These are phyloP conservation scores for Sarocladiaceae sp. DNA, from an alignment of 2,329 filamentous ascomycete species.

Conservation along the genomic window DNA sequence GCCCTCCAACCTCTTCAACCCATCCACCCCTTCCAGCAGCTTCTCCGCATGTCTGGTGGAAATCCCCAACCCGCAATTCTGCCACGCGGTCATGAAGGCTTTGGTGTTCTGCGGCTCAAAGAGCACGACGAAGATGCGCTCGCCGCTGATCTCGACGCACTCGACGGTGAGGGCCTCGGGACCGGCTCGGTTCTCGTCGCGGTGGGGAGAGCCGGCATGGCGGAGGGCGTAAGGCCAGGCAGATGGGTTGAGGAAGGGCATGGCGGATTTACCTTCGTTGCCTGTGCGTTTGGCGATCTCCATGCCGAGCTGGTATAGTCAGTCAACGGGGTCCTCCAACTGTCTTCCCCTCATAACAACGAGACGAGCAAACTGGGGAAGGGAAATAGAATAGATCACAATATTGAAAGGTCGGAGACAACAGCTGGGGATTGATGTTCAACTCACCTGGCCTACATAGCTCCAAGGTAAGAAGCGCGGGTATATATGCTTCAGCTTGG, in stretches of 20 bases:
- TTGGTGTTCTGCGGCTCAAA: constrained; percentile 29
- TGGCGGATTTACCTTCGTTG: constrained; percentile 18
- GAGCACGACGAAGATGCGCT: constrained; percentile 38
- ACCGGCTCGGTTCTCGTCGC: constrained; percentile 28
- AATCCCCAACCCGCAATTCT: constrained; percentile 38
- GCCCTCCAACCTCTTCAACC: constrained; percentile 23
- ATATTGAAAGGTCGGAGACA: too few relatives aligned
- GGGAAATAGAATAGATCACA: too few relatives aligned
- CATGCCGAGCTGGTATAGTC: constrained; percentile 27
- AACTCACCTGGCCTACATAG: constrained; percentile 25
- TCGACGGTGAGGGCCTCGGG: constrained; percentile 29
- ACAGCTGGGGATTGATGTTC: too few relatives aligned
- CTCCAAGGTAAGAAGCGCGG: constrained; percentile 40
- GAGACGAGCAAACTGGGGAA: too few relatives aligned
- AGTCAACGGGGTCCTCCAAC: too few relatives aligned
- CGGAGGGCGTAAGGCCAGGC: constrained; percentile 22
- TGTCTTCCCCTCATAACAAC: too few relatives aligned
- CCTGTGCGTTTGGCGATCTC: constrained; percentile 27
- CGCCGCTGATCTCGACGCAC: constrained; percentile 33
- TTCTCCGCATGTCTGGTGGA: constrained; percentile 38
- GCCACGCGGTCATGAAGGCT: constrained; percentile 37
- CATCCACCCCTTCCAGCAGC: constrained; percentile 31
- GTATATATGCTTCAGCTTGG: constrained; percentile 35
- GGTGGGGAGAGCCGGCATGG: constrained; percentile 27
- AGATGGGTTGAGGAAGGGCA: constrained; percentile 26